These are phyloP conservation scores for Thermothielavioides terrestris DNA, from an alignment of 495 filamentous ascomycete genomes.

Conservation along the genomic window DNA sequence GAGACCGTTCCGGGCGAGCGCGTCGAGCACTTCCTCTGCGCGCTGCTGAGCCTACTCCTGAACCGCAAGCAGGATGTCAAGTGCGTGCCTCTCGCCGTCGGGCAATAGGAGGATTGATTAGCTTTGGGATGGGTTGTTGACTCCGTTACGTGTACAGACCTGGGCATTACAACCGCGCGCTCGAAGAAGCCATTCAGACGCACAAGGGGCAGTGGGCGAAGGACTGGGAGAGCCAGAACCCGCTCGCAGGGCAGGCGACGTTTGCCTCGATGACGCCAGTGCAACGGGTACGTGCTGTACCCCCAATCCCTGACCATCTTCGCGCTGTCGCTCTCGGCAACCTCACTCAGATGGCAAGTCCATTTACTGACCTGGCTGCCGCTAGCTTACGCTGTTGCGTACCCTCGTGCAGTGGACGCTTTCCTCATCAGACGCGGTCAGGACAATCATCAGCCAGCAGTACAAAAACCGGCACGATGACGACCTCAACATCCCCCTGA, in stretches of 20 bases:
- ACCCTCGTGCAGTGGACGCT: slow-evolving; percentile 82
- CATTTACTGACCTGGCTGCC: background rate
- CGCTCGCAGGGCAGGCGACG: slow-evolving; percentile 63
- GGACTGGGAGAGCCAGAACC: slow-evolving; percentile 79
- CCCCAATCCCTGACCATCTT: background rate
- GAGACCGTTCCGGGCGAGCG: slow-evolving; percentile 71
- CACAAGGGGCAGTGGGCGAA: slow-evolving; percentile 85
- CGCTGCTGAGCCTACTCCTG: slow-evolving; percentile 73
- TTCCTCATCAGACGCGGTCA: slow-evolving; percentile 78
- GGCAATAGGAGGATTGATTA: background rate
- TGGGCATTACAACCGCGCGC: slow-evolving; percentile 81
- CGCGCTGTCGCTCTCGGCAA: background rate
- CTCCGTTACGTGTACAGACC: slow-evolving; percentile 38
- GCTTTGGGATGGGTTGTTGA: slow-evolving; percentile 6
- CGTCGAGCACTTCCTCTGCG: slow-evolving; percentile 82
- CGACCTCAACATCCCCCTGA: slow-evolving; percentile 85
- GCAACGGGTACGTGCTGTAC: slow-evolving; percentile 58
- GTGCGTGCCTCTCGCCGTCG: slow-evolving; percentile 49
- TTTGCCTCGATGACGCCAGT: slow-evolving; percentile 73
- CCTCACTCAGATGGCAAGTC: background rate
- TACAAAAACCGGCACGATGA: slow-evolving; percentile 92
- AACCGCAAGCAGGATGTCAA: slow-evolving; percentile 98
- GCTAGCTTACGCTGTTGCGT: slow-evolving; percentile 70
- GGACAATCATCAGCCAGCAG: slow-evolving; percentile 68
- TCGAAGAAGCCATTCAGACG: slow-evolving; percentile 84